Percentiles rank a stretch among this genome's conserved stretches.
Conservation (phyloP, 2,329 filamentous ascomycete genomes). For the Diaporthe humulicola region DNA sequence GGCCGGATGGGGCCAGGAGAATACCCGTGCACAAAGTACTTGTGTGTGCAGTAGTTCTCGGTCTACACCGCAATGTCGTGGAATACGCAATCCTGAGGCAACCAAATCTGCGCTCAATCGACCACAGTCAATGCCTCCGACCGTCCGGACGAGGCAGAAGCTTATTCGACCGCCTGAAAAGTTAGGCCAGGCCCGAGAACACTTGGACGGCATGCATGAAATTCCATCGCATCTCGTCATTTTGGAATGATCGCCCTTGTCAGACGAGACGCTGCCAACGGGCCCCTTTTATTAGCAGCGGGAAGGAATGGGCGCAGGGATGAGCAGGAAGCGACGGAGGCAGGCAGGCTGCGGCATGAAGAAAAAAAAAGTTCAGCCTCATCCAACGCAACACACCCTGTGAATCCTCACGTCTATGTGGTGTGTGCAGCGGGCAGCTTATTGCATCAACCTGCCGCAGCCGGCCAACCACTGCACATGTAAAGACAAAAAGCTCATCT, state of each 20-base stretch:
- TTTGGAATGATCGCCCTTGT: constrained; percentile 21
- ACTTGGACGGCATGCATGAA: constrained; percentile 14
- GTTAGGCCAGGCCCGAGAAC: constrained; percentile 10
- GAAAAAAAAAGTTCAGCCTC: constrained; percentile 28
- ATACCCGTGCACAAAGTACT: neutral
- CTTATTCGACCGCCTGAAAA: constrained; percentile 14
- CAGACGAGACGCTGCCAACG: constrained; percentile 23
- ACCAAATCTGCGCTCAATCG: constrained; percentile 4
- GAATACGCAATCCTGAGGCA: constrained; percentile 8
- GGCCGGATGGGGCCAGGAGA: constrained; percentile 25
- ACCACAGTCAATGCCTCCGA: constrained; percentile 15
- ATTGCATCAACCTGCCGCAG: constrained; percentile 23
- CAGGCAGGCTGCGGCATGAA: constrained; percentile 16
- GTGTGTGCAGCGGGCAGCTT: constrained; percentile 17
- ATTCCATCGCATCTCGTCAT: constrained; percentile 20
- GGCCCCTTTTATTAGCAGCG: constrained; percentile 27
- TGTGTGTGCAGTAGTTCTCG: neutral
- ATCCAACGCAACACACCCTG: constrained; percentile 11
- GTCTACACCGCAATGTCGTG: neutral
- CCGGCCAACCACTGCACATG: neutral
- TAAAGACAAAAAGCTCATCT: neutral
- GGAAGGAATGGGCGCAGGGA: constrained; percentile 29
- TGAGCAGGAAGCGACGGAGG: neutral
- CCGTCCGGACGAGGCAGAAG: constrained; percentile 23
- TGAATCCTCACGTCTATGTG: neutral